Conservation (phyloP, 164 flowering plant species). For the Aristolochia fimbriata region DNA sequence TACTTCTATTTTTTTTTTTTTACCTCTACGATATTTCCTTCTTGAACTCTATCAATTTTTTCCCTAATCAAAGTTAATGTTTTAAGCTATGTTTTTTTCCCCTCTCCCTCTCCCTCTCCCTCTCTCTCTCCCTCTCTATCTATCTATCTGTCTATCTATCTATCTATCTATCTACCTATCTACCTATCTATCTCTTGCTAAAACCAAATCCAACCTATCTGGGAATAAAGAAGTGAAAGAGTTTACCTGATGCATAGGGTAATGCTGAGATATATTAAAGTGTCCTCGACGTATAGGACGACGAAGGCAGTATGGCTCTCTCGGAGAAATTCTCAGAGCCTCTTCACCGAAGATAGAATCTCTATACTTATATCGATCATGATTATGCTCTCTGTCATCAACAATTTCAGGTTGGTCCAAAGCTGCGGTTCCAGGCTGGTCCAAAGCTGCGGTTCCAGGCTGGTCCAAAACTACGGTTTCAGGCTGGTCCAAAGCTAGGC, state of each 20-base stretch:
- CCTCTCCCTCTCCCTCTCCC: no score
- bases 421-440: slow-evolving; percentile 23
- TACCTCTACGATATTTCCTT: no score
- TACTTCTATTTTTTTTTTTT: no score
- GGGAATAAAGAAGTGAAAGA: neutral
- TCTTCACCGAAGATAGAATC: slow-evolving; percentile 80
- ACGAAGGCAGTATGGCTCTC: slow-evolving; percentile 72
- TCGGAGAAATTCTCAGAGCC: slow-evolving; percentile 64
- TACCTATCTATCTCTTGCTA: no score
- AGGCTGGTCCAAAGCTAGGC: slow-evolving; percentile 23
- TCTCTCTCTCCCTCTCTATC: no score
- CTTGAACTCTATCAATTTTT: no score
- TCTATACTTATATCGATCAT: slow-evolving; percentile 32
- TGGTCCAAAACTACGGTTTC: slow-evolving; percentile 26
- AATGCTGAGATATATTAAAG: slow-evolving; percentile 79
- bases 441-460: slow-evolving; percentile 22
- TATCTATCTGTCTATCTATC: no score
- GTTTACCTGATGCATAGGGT: slow-evolving; percentile 82
- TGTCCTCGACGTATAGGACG: slow-evolving; percentile 95
- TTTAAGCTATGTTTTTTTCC: no score
- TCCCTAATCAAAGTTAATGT: no score
- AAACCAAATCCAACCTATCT: neutral
- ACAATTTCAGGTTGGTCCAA: slow-evolving; percentile 21
- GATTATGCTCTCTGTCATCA: slow-evolving; percentile 22
- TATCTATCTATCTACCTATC: no score